These are phyloP conservation scores for Coemansia sp. DNA, from an alignment of 192 early-diverging fungal species.

Conservation along the genomic window DNA sequence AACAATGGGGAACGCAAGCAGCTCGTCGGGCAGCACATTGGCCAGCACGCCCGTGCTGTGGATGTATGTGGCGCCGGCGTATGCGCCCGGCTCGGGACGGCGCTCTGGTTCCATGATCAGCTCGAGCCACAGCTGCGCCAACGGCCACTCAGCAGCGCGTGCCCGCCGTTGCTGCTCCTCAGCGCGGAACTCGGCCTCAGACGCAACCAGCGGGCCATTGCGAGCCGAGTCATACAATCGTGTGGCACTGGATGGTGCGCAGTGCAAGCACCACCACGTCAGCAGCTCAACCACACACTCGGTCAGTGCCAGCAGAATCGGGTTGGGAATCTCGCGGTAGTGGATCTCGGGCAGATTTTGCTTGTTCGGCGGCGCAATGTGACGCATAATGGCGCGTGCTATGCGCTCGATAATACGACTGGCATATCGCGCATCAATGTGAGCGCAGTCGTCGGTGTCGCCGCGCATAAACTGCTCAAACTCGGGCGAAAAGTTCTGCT, in stretches of 20 bases:
- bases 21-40: constrained; percentile 52
- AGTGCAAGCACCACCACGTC: constrained; percentile 55
- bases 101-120: constrained; percentile 37
- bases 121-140: constrained; percentile 36
- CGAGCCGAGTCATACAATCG: constrained; percentile 15
- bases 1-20: constrained; percentile 54
- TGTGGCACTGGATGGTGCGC: constrained; percentile 16
- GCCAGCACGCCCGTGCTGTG: constrained; percentile 51
- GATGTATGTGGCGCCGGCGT: constrained; percentile 32
- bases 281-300: constrained; percentile 53
- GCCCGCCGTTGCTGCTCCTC: constrained; percentile 26
- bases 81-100: constrained; percentile 9
- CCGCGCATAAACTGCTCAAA: constrained; percentile 40
- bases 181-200: constrained; percentile 37
- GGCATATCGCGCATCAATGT: constrained; percentile 37
- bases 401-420: constrained; percentile 43
- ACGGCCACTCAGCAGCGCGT: constrained; percentile 34
- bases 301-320: constrained; percentile 40
- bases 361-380: constrained; percentile 26
- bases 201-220: constrained; percentile 1
- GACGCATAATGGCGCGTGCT: constrained; percentile 30
- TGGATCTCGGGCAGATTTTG: constrained; percentile 42
- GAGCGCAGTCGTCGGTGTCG: constrained; percentile 19
- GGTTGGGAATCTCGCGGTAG: constrained; percentile 55
- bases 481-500: constrained; percentile 54